Percentiles rank a stretch among this genome's conserved stretches.
These are phyloP conservation scores for Hypoxylon lienhwacheense DNA, from an alignment of 495 filamentous ascomycete species.

Conservation along the genomic window DNA sequence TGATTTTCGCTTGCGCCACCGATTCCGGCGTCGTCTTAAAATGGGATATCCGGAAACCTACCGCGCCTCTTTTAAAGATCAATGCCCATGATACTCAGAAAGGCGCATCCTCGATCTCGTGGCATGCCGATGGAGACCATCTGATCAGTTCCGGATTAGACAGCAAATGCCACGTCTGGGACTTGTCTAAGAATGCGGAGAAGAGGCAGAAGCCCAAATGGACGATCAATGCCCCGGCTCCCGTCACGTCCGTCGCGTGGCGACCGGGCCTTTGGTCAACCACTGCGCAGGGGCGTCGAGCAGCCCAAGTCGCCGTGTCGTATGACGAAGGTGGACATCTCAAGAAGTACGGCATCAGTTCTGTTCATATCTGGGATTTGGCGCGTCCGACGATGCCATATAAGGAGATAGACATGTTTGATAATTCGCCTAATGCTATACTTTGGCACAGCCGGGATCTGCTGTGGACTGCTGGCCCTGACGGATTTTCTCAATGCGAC, in stretches of 20 bases:
- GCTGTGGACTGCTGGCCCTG: conserved; percentile 86
- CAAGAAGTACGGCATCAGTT: conserved; percentile 61
- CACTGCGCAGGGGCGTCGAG: conserved; percentile 63
- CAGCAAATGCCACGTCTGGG: conserved; percentile 87
- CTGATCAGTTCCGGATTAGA: conserved; percentile 83
- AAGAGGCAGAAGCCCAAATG: conserved; percentile 78
- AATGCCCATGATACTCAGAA: conserved; percentile 74
- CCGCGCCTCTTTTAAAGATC: conserved; percentile 63
- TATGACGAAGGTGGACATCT: conserved; percentile 52
- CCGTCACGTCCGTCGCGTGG: conserved; percentile 82
- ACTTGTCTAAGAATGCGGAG: conserved; percentile 74
- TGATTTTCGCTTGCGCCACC: conserved; percentile 86
- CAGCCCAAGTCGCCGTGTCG: conserved; percentile 55
- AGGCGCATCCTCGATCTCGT: conserved; percentile 80
- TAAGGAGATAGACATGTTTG: conserved; percentile 78
- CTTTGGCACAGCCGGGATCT: conserved; percentile 91
- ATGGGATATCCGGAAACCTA: conserved; percentile 55
- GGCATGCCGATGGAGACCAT: conserved; percentile 95
- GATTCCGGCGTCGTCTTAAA: conserved; percentile 75
- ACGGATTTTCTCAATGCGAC: conserved; percentile 89
- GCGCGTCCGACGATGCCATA: conserved; percentile 83
- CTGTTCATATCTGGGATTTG: conserved; percentile 91
- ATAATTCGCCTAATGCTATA: conserved; percentile 69
- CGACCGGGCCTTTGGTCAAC: conserved; percentile 76
- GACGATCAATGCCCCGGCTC: conserved; percentile 58